Percentiles rank a stretch among this genome's conserved stretches.
Evolutionary conservation across 768 basidiomycete species (phyloP).

Genomic region (Galerina marginata): DNA sequence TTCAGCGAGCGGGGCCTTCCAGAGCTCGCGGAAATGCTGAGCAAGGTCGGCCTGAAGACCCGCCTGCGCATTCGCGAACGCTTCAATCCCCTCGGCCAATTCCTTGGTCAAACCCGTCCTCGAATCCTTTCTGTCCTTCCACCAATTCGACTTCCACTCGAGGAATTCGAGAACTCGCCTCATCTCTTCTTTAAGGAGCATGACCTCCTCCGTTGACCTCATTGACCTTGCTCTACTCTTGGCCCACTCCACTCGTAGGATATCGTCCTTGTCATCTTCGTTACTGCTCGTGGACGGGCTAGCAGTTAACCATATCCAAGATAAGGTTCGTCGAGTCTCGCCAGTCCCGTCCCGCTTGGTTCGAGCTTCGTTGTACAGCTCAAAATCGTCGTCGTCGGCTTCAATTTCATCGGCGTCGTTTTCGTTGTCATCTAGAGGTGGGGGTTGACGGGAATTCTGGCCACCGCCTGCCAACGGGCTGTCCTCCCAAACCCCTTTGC

Average conservation of each 20-base stretch:
- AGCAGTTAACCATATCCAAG: conserved; percentile 5
- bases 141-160: conserved; percentile 2
- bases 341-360: neutral
- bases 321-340: conserved; percentile 6
- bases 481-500: conserved; percentile 3
- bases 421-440: neutral
- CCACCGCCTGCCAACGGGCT: neutral
- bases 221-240: neutral
- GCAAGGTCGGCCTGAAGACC: neutral
- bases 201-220: conserved; percentile 1
- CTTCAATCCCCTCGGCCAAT: neutral
- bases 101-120: neutral
- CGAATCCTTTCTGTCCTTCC: neutral
- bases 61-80: neutral
- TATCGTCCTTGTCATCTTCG: neutral
- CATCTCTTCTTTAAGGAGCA: conserved; percentile 11
- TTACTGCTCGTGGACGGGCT: neutral
- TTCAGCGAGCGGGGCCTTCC: neutral
- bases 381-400: neutral
- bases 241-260: conserved; percentile 3
- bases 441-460: too few relatives aligned
- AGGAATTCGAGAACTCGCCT: neutral
- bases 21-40: neutral
- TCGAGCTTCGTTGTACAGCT: neutral
- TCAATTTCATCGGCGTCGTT: neutral